phyloP scores from a whole-genome alignment of 2,329 filamentous ascomycete genomes.

The Hypoxylon sp. region DNA sequence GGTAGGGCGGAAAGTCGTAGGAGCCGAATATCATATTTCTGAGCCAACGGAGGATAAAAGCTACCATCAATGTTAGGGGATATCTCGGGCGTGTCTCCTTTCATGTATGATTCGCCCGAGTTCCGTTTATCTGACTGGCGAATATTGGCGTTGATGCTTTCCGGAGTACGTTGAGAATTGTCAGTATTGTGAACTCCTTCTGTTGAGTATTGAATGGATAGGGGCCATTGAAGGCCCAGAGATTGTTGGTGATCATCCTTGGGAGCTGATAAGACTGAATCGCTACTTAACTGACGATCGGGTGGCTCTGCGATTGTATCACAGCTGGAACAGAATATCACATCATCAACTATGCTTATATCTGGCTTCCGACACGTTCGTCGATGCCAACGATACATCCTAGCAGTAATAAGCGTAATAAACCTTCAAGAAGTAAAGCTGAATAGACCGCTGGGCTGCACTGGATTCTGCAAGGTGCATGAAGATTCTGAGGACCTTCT shows the following conservation, averaged over 20 bases:
- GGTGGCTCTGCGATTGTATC: slow-evolving; percentile 6
- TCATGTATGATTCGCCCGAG: background rate
- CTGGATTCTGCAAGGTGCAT: background rate
- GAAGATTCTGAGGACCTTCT: background rate
- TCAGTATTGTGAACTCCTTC: background rate
- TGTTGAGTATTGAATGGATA: slow-evolving; percentile 11
- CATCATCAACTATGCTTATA: slow-evolving; percentile 9
- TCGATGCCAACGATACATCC: slow-evolving; percentile 18
- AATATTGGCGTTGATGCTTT: background rate
- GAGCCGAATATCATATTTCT: slow-evolving; percentile 21
- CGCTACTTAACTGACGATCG: background rate
- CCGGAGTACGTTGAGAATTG: background rate
- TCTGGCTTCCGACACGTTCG: slow-evolving; percentile 18
- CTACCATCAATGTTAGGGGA: background rate
- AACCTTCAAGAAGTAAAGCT: background rate
- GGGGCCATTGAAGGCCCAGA: slow-evolving; percentile 10
- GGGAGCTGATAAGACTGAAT: background rate
- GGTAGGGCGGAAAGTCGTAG: background rate
- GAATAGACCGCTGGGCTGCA: background rate
- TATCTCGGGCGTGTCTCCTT: background rate
- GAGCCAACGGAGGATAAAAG: slow-evolving; percentile 14
- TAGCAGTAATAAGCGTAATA: background rate
- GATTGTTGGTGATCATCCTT: background rate
- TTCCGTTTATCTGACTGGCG: background rate
- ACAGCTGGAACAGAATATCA: slow-evolving; percentile 20